These are phyloP conservation scores for Saccharomyces hybrid DNA, from an alignment of 1,139 yeast genomes.

Conservation along the genomic window DNA sequence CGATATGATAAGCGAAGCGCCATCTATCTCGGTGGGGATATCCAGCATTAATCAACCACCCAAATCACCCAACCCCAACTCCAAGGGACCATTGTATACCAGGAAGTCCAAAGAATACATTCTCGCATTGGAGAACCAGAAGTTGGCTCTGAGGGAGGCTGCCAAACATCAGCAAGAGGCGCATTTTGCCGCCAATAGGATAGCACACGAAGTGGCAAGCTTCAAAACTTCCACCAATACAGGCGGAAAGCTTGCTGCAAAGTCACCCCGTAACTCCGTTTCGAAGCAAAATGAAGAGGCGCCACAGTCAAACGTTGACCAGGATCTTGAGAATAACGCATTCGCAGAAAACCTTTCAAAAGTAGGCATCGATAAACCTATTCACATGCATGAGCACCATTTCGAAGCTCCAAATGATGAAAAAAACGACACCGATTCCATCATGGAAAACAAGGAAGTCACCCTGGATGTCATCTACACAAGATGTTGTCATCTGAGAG, in stretches of 20 bases:
- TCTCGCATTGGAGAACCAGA: constrained; percentile 52
- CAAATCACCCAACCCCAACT: neutral
- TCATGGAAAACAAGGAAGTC: constrained; percentile 28
- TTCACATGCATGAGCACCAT: constrained; percentile 61
- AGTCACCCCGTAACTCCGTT: neutral
- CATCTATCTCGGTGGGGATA: constrained; percentile 61
- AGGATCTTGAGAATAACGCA: constrained; percentile 11
- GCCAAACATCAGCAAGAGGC: constrained; percentile 71
- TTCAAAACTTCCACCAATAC: constrained; percentile 18
- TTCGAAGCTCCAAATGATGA: constrained; percentile 29
- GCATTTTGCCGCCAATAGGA: constrained; percentile 58
- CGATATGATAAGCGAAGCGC: constrained; percentile 50
- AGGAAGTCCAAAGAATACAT: constrained; percentile 44
- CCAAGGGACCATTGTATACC: constrained; percentile 26
- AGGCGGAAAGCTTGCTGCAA: neutral
- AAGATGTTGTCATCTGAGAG: constrained; percentile 67
- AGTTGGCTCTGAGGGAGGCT: constrained; percentile 49
- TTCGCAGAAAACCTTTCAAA: constrained; percentile 32
- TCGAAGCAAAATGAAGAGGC: constrained; percentile 3
- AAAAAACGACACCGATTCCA: constrained; percentile 5
- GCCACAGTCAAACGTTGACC: constrained; percentile 20
- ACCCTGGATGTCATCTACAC: constrained; percentile 64
- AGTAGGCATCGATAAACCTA: constrained; percentile 49
- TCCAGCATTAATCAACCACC: constrained; percentile 23
- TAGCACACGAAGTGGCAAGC: constrained; percentile 54